phyloP scores from a whole-genome alignment of 2,329 filamentous ascomycete genomes.

The Fusarium stilboides region DNA sequence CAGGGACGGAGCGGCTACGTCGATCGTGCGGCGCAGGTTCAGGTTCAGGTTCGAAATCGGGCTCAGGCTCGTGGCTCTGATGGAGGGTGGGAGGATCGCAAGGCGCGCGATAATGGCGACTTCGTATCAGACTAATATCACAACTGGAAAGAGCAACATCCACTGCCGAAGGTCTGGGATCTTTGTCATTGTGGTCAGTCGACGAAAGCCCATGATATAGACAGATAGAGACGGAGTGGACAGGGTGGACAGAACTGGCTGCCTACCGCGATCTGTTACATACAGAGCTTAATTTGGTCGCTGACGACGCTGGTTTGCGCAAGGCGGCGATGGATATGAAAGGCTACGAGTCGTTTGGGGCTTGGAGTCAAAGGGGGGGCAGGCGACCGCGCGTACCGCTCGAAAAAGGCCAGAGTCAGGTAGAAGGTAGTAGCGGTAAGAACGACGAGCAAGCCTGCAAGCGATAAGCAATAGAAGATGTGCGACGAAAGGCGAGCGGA shows the following conservation, averaged over 20 bases:
- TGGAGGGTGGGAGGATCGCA: constrained; percentile 45
- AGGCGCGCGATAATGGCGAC: constrained; percentile 16
- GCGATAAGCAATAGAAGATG: constrained; percentile 25
- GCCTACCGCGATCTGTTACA: constrained; percentile 28
- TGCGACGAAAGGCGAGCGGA: constrained; percentile 31
- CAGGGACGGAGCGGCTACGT: constrained; percentile 47
- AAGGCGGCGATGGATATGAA: constrained; percentile 33
- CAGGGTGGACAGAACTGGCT: constrained; percentile 17
- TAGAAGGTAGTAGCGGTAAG: constrained; percentile 20
- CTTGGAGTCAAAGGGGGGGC: constrained; percentile 44
- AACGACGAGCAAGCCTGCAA: constrained; percentile 13
- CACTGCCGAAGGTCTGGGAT: constrained; percentile 32
- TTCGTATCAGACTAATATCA: constrained; percentile 36
- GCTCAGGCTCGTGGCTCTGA: constrained; percentile 42
- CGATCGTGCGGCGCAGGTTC: constrained; percentile 47
- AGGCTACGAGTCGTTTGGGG: constrained; percentile 42
- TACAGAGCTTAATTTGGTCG: constrained; percentile 19
- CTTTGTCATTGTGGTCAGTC: constrained; percentile 44
- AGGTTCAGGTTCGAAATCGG: constrained; percentile 37
- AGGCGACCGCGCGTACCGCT: constrained; percentile 54
- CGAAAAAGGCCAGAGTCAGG: constrained; percentile 38
- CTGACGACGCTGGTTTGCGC: constrained; percentile 42
- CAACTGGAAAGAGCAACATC: constrained; percentile 18
- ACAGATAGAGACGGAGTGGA: constrained; percentile 21
- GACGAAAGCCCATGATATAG: constrained; percentile 45